phyloP scores from a whole-genome alignment of 2,329 filamentous ascomycete species.

The Botrytis porri region DNA sequence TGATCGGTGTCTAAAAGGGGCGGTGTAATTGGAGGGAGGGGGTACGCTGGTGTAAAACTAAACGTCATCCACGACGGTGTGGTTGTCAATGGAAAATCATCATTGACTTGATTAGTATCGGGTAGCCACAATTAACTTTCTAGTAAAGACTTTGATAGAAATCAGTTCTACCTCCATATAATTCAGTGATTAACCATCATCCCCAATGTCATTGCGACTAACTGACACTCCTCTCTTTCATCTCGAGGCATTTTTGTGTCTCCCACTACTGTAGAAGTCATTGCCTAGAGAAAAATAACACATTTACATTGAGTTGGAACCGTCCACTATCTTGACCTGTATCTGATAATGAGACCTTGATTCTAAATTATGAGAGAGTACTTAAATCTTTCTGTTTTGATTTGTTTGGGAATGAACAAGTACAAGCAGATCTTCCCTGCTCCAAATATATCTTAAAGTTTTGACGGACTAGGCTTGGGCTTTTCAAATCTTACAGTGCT shows the following conservation, averaged over 20 bases:
- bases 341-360: too few species aligned
- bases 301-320: not conserved
- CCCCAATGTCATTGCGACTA: too few species aligned
- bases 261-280: not conserved
- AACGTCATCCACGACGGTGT: not conserved
- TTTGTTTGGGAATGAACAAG: too few species aligned
- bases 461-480: not conserved
- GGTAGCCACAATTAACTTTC: too few species aligned
- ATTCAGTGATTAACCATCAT: not conserved
- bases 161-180: fast-evolving
- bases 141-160: too few species aligned
- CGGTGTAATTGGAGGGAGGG: not conserved
- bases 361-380: too few species aligned
- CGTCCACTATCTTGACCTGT: not conserved
- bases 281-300: not conserved
- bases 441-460: not conserved
- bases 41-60: fast-evolving
- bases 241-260: not conserved
- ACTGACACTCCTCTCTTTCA: not conserved
- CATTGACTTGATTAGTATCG: too few species aligned
- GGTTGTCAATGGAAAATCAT: too few species aligned
- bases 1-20: too few species aligned
- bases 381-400: too few species aligned
- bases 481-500: not conserved
- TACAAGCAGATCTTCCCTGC: not conserved